These are phyloP conservation scores for Candida tetrigidarum DNA, from an alignment of 1,139 yeast genomes.

Conservation along the genomic window DNA sequence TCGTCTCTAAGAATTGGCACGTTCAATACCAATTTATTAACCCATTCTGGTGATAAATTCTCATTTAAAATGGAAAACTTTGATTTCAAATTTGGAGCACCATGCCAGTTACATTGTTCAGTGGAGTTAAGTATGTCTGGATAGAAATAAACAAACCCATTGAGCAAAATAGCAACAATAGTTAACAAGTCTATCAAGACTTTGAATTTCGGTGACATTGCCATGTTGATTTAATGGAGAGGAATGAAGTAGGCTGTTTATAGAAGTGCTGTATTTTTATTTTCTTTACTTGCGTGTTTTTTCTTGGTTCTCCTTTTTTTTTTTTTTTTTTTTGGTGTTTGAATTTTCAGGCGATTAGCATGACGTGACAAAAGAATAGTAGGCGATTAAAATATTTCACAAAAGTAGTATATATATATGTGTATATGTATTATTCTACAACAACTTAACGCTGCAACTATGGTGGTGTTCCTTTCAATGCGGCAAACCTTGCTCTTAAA, in stretches of 20 bases:
- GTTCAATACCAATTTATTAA: constrained; percentile 31
- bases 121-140: constrained; percentile 61
- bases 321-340: not conserved
- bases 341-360: not conserved
- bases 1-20: constrained; percentile 29
- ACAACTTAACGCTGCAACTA: too few species aligned
- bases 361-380: not conserved
- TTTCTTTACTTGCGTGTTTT: too few species aligned
- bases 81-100: constrained; percentile 17
- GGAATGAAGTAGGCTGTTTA: not conserved
- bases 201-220: constrained; percentile 12
- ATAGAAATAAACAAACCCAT: constrained; percentile 65
- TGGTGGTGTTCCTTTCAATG: constrained; percentile 30
- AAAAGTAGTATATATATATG: not conserved
- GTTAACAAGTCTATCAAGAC: constrained; percentile 16
- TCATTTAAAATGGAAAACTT: constrained; percentile 24
- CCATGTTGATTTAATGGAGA: not conserved
- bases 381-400: not conserved
- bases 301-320: too few species aligned
- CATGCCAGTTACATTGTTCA: constrained; percentile 60
- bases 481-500: constrained; percentile 50
- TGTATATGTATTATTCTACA: too few species aligned
- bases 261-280: not conserved
- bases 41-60: constrained; percentile 24
- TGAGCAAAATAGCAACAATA: constrained; percentile 15